Percentiles rank a stretch among this genome's conserved stretches.
Evolutionary conservation across 495 filamentous ascomycete species (phyloP).

Genomic region (Podospora pseudocomata): DNA sequence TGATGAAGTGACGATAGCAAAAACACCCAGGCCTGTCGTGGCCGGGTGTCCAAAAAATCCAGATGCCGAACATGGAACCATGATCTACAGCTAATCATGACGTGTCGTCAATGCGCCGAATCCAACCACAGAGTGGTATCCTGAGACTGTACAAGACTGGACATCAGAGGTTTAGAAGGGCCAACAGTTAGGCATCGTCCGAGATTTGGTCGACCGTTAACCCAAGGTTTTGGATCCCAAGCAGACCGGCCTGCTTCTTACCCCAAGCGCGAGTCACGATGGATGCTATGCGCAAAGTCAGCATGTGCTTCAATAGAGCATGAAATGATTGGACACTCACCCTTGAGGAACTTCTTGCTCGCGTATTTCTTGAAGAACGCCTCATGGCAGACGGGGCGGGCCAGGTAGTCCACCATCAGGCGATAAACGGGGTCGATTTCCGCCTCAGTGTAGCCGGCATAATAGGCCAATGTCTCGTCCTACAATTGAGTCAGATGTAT

Average conservation of each 20-base stretch:
- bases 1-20: constrained; percentile 19
- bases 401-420: constrained; percentile 93
- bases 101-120: constrained; percentile 26
- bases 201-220: constrained; percentile 43
- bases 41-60: constrained; percentile 16
- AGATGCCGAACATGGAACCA: constrained; percentile 22
- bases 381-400: constrained; percentile 81
- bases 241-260: constrained; percentile 61
- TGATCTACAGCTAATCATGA: constrained; percentile 22
- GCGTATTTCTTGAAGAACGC: constrained; percentile 99
- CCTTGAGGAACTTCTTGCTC: constrained; percentile 97
- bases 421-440: constrained; percentile 89
- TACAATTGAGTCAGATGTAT: constrained; percentile 31
- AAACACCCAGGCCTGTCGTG: constrained; percentile 5
- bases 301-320: constrained; percentile 15
- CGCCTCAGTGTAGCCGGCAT: constrained; percentile 87
- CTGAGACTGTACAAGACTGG: constrained; percentile 24
- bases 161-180: constrained; percentile 11
- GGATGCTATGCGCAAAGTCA: constrained; percentile 60
- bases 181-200: constrained; percentile 11
- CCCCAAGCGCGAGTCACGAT: constrained; percentile 90
- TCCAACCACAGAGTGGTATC: constrained; percentile 34
- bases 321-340: constrained; percentile 43
- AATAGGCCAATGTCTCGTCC: constrained; percentile 87
- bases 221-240: constrained; percentile 41